phyloP scores from a whole-genome alignment of 2,329 filamentous ascomycete genomes.

The Trichoderma sp. region DNA sequence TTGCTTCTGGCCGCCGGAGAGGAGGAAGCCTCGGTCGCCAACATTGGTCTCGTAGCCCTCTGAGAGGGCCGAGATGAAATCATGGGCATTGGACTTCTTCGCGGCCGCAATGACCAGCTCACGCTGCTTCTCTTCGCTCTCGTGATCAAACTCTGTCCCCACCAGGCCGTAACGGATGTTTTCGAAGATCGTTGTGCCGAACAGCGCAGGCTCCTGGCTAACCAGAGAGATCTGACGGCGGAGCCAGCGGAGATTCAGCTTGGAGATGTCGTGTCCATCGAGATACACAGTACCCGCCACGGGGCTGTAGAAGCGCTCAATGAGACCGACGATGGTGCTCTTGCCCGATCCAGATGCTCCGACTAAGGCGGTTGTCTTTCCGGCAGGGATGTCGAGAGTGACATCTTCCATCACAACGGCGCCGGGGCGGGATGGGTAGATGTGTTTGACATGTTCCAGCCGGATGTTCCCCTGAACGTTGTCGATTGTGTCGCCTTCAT shows the following conservation, averaged over 20 bases:
- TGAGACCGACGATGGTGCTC: constrained; percentile 87
- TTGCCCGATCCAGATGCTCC: constrained; percentile 95
- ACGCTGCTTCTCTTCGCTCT: constrained; percentile 66
- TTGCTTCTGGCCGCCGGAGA: constrained; percentile 96
- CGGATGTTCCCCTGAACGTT: constrained; percentile 76
- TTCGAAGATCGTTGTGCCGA: constrained; percentile 82
- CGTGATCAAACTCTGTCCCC: constrained; percentile 73
- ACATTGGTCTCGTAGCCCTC: constrained; percentile 93
- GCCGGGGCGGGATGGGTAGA: constrained; percentile 91
- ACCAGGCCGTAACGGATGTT: constrained; percentile 93
- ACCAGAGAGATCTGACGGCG: constrained; percentile 91
- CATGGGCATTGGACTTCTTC: constrained; percentile 89
- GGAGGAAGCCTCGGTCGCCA: constrained; percentile 88
- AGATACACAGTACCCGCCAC: constrained; percentile 77
- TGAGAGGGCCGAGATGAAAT: constrained; percentile 80
- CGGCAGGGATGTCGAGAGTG: constrained; percentile 76
- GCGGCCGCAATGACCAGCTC: constrained; percentile 79
- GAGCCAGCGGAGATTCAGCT: constrained; percentile 85
- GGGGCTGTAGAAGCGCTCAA: constrained; percentile 93
- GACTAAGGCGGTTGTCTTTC: constrained; percentile 90
- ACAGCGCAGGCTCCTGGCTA: constrained; percentile 89
- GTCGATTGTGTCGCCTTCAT: constrained; percentile 71
- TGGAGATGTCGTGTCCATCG: constrained; percentile 80
- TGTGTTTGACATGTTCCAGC: constrained; percentile 81
- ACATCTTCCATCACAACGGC: constrained; percentile 87